Base-by-base conservation (phyloP, 257 asterid genomes). In the Salvia splendens region DNA sequence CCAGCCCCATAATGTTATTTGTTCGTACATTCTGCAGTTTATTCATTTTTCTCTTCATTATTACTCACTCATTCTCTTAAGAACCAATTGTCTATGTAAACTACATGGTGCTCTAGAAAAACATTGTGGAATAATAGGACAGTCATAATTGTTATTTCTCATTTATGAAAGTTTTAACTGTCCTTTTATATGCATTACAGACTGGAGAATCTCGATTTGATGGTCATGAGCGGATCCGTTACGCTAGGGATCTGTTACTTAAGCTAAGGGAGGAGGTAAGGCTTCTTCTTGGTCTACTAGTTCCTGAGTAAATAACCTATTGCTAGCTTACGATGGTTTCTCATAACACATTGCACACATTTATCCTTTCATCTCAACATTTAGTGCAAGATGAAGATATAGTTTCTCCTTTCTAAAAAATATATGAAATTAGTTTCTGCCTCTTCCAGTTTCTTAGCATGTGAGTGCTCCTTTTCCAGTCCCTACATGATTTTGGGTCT, bases 181-280 rank as follows among this genome's bases (percentile, higher is more conserved):
- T 49, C 30, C 12, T 53, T 72, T 80, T 28, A 15, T 64, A 61
- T 50, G 68, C 38, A 4, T 75, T 20, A 64, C 74, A 94, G 97
- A 77, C 89, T 71, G 95, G 95, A 51, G 98, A 88, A 66, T 81
- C 96, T 53, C 83, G 86, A 38, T 84, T 85, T 71, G 98, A 88
- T 63, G 89, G 89, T 40, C 86, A 64, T 46, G 99, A 85, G 65
- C 81, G 89, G 40, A 75, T 87, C 69, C 80, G 82, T 46, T 94
- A 87, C 75, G 73, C 87, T 67, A 82, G 88, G 74, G 98, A 94
- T 61, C 83, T 69, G 79, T 86, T 94, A 64, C 77, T 91, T 76
- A 91, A 77, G 82, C 81, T 91, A 53, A 85, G 89, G 77, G 95
- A 24, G 30, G 30, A 87, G 99, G 99, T 94, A 79, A 79, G 58